These are phyloP conservation scores for Trametes cinnabarina DNA, from an alignment of 768 basidiomycete genomes.

Conservation along the genomic window DNA sequence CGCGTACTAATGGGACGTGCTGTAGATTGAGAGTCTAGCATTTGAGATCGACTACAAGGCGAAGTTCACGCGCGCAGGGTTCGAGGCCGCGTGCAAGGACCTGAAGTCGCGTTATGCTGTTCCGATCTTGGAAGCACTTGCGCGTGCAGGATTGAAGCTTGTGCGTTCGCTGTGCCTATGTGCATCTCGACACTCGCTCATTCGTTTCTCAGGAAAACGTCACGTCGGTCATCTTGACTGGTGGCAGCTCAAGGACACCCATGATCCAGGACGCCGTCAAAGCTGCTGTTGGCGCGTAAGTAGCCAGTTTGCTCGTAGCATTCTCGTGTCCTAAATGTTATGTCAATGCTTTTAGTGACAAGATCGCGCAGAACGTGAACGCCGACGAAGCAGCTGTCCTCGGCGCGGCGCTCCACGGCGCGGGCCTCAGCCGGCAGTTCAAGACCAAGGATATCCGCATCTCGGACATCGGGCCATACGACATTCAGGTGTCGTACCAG, in stretches of 20 bases:
- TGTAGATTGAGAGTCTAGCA: conserved; percentile 80
- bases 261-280: conserved; percentile 87
- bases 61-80: conserved; percentile 72
- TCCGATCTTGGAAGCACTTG: conserved; percentile 75
- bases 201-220: conserved; percentile 61
- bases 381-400: conserved; percentile 95
- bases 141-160: conserved; percentile 61
- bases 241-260: conserved; percentile 86
- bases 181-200: not conserved
- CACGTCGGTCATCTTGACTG: conserved; percentile 88
- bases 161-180: conserved; percentile 37
- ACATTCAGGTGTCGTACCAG: conserved; percentile 77
- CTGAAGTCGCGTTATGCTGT: conserved; percentile 59
- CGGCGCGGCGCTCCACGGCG: conserved; percentile 88
- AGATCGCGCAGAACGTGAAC: conserved; percentile 93
- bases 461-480: conserved; percentile 66
- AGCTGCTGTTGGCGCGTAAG: conserved; percentile 74
- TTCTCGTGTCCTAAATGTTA: too few species aligned
- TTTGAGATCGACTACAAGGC: conserved; percentile 89
- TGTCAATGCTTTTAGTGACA: conserved; percentile 64
- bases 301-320: too few species aligned
- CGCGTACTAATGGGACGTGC: not conserved
- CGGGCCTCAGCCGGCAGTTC: conserved; percentile 84
- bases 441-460: conserved; percentile 93
- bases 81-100: conserved; percentile 73